Evolutionary conservation across 192 early-diverging fungal genomes (phyloP), one percentile per base, ranked within the genome.

Genomic region (Rhizoclosmatium sp.): DNA sequence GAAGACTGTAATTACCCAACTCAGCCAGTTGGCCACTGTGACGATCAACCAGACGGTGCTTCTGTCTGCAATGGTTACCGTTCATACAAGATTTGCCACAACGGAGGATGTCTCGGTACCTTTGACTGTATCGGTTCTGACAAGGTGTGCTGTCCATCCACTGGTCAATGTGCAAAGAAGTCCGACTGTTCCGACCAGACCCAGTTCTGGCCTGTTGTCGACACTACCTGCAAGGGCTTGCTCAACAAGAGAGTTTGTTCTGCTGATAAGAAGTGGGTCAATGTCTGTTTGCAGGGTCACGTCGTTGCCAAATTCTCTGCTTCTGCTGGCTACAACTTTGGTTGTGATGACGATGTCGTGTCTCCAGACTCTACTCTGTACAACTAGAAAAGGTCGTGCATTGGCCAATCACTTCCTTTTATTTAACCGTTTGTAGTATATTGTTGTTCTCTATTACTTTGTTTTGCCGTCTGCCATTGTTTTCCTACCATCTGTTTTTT

Each of bases 1-100:
- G 72, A 75, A 23, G 72, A 75, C 61, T 75, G 72, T 48, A 39
- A 60, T 45, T 75, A 75, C 72, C 72, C 72, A 23, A 45, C 72
- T 14, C 16, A 16, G 5, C 72, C 72, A 40, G 72, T 75, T 23
- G 72, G 72, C 10, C 40, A 62, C 44, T 75, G 72, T 45, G 19
- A 47, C 42, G 61, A 75, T 59, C 56, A 75, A 23, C 72, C 72
- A 19, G 72, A 75, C 47, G 72, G 72, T 0, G 72, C 72, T 41
- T 62, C 44, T 62, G 72, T 75, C 2, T 75, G 72, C 44, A 62
- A 23, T 40, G 72, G 72, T 1, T 75, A 75, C 72, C 4, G n/a
- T 2, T 68, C 75, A 5, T 77, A 77, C 75, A 77, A 68, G 54
- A 0, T 68, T 3, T 77, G 62, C 65, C 65, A 77, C 75, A 73